Conservation (phyloP, 495 filamentous ascomycete genomes). For the Penicillium robsamsonii region DNA sequence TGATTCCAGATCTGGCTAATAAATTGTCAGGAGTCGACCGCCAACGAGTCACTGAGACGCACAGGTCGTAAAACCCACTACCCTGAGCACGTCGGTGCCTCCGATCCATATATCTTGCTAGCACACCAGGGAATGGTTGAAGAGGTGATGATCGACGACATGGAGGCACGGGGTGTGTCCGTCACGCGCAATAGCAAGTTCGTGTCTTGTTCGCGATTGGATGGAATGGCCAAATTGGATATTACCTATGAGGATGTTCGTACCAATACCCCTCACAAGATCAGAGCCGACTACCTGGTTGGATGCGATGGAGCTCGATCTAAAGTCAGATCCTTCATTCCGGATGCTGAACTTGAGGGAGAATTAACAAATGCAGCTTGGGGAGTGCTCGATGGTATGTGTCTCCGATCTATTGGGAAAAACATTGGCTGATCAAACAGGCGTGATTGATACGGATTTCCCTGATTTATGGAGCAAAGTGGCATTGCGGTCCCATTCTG, state of each 20-base stretch:
- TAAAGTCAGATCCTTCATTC: conserved; percentile 31
- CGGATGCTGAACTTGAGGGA: conserved; percentile 60
- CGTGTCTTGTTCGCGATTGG: conserved; percentile 43
- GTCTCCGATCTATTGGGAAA: background rate
- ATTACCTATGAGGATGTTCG: conserved; percentile 27
- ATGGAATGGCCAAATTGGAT: conserved; percentile 25
- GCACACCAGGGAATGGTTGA: conserved; percentile 77
- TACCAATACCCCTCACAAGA: conserved; percentile 10
- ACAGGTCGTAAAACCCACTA: conserved; percentile 70
- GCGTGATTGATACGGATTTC: conserved; percentile 70
- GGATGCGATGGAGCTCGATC: conserved; percentile 38
- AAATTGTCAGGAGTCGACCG: conserved; percentile 51
- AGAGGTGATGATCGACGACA: conserved; percentile 62
- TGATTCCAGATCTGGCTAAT: conserved; percentile 2
- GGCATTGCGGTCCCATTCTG: conserved; percentile 60
- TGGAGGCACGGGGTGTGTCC: conserved; percentile 54
- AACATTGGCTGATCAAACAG: conserved; percentile 13
- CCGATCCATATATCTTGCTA: conserved; percentile 68
- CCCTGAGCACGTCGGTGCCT: conserved; percentile 63
- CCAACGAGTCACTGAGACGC: conserved; percentile 51
- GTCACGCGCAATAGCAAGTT: conserved; percentile 59
- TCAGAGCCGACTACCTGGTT: conserved; percentile 30
- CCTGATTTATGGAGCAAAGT: conserved; percentile 75
- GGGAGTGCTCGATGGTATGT: conserved; percentile 69
- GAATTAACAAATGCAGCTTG: conserved; percentile 64